Evolutionary conservation across 106 monocot genomes (phyloP).

Genomic region (Iris macrosiphon): DNA sequence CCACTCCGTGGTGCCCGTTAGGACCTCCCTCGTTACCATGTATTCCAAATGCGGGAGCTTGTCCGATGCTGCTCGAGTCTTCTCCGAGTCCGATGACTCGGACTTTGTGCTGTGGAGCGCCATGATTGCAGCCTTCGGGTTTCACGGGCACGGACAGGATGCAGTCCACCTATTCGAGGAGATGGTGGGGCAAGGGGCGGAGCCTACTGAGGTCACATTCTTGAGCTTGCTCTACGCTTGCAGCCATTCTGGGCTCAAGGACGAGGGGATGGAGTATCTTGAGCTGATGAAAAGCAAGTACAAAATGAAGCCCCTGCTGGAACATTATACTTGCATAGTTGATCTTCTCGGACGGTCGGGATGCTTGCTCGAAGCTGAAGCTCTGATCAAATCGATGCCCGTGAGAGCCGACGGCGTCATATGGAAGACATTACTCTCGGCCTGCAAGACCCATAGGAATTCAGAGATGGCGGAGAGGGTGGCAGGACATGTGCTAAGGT

Average conservation of each 20-base stretch:
- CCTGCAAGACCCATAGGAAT: conserved; percentile 59
- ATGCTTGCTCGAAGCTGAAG: conserved; percentile 50
- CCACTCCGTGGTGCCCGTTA: conserved; percentile 24
- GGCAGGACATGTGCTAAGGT: conserved; percentile 35
- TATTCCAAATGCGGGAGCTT: conserved; percentile 77
- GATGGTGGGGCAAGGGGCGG: conserved; percentile 35
- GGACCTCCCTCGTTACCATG: conserved; percentile 71
- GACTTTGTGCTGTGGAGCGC: conserved; percentile 62
- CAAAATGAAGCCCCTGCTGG: conserved; percentile 33
- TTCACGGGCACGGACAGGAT: conserved; percentile 55
- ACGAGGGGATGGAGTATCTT: conserved; percentile 41
- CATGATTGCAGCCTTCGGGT: conserved; percentile 68
- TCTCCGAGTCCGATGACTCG: conserved; percentile 13
- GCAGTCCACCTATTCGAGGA: conserved; percentile 52
- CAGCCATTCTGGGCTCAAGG: conserved; percentile 65
- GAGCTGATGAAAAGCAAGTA: conserved; percentile 42
- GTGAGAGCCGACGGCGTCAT: conserved; percentile 47
- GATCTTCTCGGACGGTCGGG: conserved; percentile 71
- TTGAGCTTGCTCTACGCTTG: conserved; percentile 71
- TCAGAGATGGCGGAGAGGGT: conserved; percentile 49
- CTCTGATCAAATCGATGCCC: conserved; percentile 52
- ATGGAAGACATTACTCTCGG: conserved; percentile 75
- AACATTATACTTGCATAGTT: conserved; percentile 79
- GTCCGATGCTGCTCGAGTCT: conserved; percentile 23
- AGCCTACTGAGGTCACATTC: conserved; percentile 70